Evolutionary conservation across 805 yeast species (phyloP).

Genomic region (Kluyveromyces starmeri): DNA sequence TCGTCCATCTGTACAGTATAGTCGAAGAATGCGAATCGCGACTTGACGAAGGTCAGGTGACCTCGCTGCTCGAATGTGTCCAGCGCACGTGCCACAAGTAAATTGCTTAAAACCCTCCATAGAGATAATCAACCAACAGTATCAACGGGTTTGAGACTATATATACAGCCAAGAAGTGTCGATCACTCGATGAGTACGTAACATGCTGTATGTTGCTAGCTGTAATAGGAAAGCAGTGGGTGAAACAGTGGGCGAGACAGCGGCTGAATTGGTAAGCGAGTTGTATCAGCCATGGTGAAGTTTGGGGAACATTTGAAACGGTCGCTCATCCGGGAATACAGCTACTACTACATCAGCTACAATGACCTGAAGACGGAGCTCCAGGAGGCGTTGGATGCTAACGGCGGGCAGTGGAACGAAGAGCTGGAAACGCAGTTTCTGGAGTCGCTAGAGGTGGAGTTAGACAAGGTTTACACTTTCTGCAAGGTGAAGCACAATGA

Average conservation of each 20-base stretch:
- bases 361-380: constrained; percentile 82
- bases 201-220: too few relatives aligned
- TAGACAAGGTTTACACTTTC: constrained; percentile 89
- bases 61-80: constrained; percentile 51
- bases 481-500: constrained; percentile 84
- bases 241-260: too few relatives aligned
- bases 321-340: constrained; percentile 82
- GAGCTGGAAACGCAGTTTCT: constrained; percentile 77
- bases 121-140: too few relatives aligned
- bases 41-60: constrained; percentile 58
- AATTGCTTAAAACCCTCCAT: too few relatives aligned
- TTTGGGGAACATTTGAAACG: constrained; percentile 90
- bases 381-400: constrained; percentile 52
- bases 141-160: too few relatives aligned
- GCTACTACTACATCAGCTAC: constrained; percentile 83
- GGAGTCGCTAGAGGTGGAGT: constrained; percentile 63
- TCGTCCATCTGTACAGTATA: constrained; percentile 70
- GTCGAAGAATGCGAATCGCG: constrained; percentile 91
- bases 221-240: too few relatives aligned
- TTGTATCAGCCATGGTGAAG: constrained; percentile 53
- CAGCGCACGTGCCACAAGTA: constrained; percentile 38
- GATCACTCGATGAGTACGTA: too few relatives aligned
- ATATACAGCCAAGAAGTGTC: too few relatives aligned
- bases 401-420: constrained; percentile 60
- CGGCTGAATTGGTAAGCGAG: too few relatives aligned